Evolutionary conservation across 2,329 filamentous ascomycete species (phyloP).

Genomic region (Blastomyces silverae): DNA sequence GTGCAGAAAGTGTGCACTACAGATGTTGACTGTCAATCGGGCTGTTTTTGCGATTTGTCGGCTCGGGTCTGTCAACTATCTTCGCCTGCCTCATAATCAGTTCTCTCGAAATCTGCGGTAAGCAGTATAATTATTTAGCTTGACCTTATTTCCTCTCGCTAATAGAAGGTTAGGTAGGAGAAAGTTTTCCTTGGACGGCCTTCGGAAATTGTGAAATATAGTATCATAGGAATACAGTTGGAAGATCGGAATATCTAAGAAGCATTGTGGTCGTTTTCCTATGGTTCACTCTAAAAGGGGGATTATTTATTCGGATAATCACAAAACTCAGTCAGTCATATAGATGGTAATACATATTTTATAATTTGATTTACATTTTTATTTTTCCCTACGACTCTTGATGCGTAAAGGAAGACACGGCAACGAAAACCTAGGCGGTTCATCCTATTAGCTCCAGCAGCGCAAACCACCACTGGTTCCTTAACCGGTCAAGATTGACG

Average conservation of each 20-base stretch:
- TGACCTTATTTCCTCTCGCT: neutral
- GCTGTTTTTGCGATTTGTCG: neutral
- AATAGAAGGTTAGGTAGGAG: neutral
- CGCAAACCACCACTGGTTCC: neutral
- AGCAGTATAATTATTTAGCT: neutral
- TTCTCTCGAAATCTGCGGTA: neutral
- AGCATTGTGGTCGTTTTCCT: no score
- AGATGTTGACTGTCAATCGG: conserved; percentile 4
- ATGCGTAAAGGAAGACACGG: neutral
- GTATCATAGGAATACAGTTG: neutral
- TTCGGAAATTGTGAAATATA: neutral
- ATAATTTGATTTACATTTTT: neutral
- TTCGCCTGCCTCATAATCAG: neutral
- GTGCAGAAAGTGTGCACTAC: neutral
- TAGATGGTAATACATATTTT: neutral
- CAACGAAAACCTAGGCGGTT: neutral
- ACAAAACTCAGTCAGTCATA: neutral
- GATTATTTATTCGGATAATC: neutral
- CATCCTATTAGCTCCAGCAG: neutral
- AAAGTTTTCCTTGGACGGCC: neutral
- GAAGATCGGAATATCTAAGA: neutral
- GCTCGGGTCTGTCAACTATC: neutral
- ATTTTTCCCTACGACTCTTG: neutral
- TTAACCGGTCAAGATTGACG: neutral
- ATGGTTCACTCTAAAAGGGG: no score